phyloP scores from a whole-genome alignment of 331 rosid species.

The Ulmus americana region DNA sequence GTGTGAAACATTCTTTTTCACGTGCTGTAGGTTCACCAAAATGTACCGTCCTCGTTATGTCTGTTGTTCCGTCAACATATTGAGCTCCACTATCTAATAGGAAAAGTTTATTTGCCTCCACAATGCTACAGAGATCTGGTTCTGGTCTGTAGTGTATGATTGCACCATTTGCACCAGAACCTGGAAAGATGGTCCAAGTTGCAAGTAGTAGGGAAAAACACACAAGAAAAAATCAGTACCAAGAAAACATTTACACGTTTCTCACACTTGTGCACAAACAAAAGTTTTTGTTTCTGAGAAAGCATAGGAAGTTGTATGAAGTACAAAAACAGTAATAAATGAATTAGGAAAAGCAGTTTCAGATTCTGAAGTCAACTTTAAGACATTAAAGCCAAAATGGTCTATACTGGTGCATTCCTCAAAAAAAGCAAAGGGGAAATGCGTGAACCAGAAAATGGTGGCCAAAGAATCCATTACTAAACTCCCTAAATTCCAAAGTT shows the following conservation, averaged over 20 bases:
- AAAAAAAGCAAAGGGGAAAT: background rate
- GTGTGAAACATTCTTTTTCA: slow-evolving; percentile 80
- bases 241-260: background rate
- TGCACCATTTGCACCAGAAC: slow-evolving; percentile 90
- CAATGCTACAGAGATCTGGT: slow-evolving; percentile 64
- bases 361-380: too few species aligned
- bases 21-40: slow-evolving; percentile 68
- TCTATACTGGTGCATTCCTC: background rate
- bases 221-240: background rate
- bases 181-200: slow-evolving; percentile 39
- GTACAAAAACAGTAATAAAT: background rate
- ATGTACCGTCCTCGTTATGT: slow-evolving; percentile 91
- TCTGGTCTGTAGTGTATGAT: slow-evolving; percentile 92
- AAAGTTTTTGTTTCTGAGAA: too few species aligned
- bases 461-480: background rate
- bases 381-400: background rate
- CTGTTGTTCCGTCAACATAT: slow-evolving; percentile 93
- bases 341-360: background rate
- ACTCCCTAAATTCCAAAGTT: too few species aligned
- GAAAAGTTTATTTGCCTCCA: slow-evolving; percentile 68
- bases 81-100: slow-evolving; percentile 97
- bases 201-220: slow-evolving; percentile 3
- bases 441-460: background rate
- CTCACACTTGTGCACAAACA: background rate
- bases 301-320: too few species aligned